A percentile compares a stretch with the other conserved stretches of the same genome.
Conservation (phyloP, 305 asterid species). For the Salvia sclarea region DNA sequence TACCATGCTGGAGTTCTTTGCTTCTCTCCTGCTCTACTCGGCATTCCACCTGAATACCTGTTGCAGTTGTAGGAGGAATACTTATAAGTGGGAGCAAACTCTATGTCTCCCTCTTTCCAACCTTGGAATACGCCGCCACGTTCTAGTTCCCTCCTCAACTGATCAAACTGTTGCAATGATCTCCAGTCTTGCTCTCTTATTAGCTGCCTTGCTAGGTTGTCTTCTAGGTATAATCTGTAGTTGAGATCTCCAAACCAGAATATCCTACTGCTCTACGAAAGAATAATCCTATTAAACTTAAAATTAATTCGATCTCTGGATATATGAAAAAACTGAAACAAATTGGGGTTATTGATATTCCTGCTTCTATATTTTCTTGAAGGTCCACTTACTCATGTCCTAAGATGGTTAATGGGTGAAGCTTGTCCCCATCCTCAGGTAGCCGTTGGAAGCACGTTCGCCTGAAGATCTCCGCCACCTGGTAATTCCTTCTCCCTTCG, state of each 20-base stretch:
- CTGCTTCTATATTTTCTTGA: constrained; percentile 8
- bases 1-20: constrained; percentile 99
- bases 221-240: constrained; percentile 83
- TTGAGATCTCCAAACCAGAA: constrained; percentile 98
- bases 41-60: constrained; percentile 82
- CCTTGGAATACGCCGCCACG: constrained; percentile 87
- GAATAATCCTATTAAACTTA: constrained; percentile 27
- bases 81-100: constrained; percentile 93
- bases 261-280: constrained; percentile 70
- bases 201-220: constrained; percentile 72
- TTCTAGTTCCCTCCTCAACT: constrained; percentile 69
- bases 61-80: constrained; percentile 72
- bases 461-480: constrained; percentile 78
- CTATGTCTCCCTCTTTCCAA: constrained; percentile 86
- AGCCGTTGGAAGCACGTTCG: constrained; percentile 68
- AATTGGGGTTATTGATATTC: constrained; percentile 1
- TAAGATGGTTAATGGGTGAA: constrained; percentile 67
- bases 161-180: constrained; percentile 75
- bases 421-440: constrained; percentile 45
- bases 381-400: constrained; percentile 83
- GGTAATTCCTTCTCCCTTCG: constrained; percentile 80
- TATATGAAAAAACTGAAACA: background rate
- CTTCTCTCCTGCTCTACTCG: constrained; percentile 76
- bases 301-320: background rate
- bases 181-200: constrained; percentile 73